Evolutionary conservation across 75 land plant genomes (phyloP).

Genomic region (Cupressus sempervirens): DNA sequence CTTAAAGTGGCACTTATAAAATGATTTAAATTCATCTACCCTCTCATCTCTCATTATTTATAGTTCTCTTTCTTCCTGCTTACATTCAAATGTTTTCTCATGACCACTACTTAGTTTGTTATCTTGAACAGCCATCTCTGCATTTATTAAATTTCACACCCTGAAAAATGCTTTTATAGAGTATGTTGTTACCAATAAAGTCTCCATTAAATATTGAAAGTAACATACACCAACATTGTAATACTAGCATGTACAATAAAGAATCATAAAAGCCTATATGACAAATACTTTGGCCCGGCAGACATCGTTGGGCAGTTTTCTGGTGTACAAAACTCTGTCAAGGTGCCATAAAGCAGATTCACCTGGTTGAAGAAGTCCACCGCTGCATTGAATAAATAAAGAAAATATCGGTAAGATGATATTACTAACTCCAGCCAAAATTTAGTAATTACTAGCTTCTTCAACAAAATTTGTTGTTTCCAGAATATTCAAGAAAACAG

Average conservation of each 20-base stretch:
- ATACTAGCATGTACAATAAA: background rate
- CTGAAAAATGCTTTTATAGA: background rate
- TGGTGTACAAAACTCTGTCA: conserved; percentile 87
- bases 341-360: conserved; percentile 85
- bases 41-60: background rate
- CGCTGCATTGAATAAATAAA: conserved; percentile 49
- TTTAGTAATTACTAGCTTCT: background rate
- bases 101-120: background rate
- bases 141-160: background rate
- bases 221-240: background rate
- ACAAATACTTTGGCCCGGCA: conserved; percentile 82
- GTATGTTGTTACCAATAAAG: background rate
- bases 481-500: background rate
- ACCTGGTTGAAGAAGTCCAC: conserved; percentile 96
- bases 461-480: background rate
- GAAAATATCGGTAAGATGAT: conserved; percentile 9
- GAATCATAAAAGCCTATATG: background rate
- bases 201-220: background rate
- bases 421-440: background rate
- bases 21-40: background rate
- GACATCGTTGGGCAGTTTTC: conserved; percentile 91
- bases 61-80: background rate
- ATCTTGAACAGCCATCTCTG: background rate
- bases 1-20: background rate
- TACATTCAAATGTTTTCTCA: background rate